These are phyloP conservation scores for Byssochlamys sp. DNA, from an alignment of 2,329 filamentous ascomycete genomes.

Conservation along the genomic window DNA sequence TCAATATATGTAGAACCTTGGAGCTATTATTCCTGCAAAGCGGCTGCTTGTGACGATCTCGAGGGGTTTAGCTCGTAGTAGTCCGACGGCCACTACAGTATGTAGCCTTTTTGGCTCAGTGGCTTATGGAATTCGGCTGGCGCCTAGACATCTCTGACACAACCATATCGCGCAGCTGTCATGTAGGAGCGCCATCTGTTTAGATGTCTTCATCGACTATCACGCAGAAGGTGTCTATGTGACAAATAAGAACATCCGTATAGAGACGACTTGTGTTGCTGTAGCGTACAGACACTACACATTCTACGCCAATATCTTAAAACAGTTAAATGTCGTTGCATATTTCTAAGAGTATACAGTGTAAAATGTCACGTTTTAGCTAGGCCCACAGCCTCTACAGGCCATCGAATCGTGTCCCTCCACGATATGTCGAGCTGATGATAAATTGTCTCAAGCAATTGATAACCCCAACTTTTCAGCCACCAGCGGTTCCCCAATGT, in stretches of 20 bases:
- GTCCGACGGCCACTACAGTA: too few relatives aligned
- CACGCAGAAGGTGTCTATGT: neutral
- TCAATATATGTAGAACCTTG: too few relatives aligned
- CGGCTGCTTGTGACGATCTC: too few relatives aligned
- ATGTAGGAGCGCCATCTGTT: too few relatives aligned
- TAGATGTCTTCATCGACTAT: neutral
- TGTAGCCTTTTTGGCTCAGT: too few relatives aligned
- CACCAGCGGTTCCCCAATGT: constrained; percentile 56
- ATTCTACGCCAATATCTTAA: too few relatives aligned
- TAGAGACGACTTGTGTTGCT: neutral
- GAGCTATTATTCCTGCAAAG: too few relatives aligned
- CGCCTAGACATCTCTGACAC: too few relatives aligned
- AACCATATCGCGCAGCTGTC: too few relatives aligned
- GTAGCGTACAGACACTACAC: neutral
- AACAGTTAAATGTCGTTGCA: neutral
- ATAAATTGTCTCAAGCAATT: constrained; percentile 55
- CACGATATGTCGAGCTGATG: constrained; percentile 10
- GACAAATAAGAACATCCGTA: neutral
- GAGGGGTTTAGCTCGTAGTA: too few relatives aligned
- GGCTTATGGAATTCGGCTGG: too few relatives aligned
- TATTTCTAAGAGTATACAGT: neutral
- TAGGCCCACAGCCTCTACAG: constrained; percentile 14
- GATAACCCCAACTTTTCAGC: constrained; percentile 56
- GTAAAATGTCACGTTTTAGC: neutral
- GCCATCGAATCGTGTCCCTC: constrained; percentile 15